A percentile compares a stretch with the other conserved stretches of the same genome.
Conservation (phyloP, 2,329 filamentous ascomycete species). For the Cladophialophora carrionii region DNA sequence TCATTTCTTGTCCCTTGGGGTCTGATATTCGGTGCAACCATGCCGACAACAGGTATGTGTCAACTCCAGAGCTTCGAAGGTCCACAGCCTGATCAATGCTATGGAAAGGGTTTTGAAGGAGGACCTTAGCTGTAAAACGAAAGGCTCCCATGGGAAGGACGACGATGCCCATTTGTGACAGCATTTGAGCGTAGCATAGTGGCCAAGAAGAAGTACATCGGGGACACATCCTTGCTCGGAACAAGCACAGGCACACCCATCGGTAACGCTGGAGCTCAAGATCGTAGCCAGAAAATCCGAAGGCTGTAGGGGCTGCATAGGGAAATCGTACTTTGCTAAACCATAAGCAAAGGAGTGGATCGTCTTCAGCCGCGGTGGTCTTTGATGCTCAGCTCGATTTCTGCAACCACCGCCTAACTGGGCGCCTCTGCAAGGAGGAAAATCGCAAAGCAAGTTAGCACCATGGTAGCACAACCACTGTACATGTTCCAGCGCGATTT, state of each 20-base stretch:
- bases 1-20: neutral
- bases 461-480: slow-evolving; percentile 8
- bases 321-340: too few relatives aligned
- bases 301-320: too few relatives aligned
- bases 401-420: neutral
- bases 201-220: neutral
- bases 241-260: slow-evolving; percentile 18
- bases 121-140: neutral
- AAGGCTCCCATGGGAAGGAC: neutral
- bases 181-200: too few relatives aligned
- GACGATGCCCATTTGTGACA: too few relatives aligned
- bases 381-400: slow-evolving; percentile 10
- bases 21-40: neutral
- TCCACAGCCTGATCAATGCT: neutral
- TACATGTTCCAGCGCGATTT: neutral
- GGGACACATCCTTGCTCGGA: slow-evolving; percentile 11
- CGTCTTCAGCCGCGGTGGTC: slow-evolving; percentile 2
- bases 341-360: neutral
- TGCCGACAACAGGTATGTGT: slow-evolving; percentile 18
- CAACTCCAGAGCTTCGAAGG: slow-evolving; percentile 9
- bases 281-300: neutral
- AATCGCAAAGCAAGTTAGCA: neutral
- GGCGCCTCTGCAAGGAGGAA: slow-evolving; percentile 8
- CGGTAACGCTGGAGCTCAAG: neutral
- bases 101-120: neutral